A percentile compares a stretch with the other conserved stretches of the same genome.
phyloP scores from a whole-genome alignment of 148 eudicot genomes.

The Silene uniflora region DNA sequence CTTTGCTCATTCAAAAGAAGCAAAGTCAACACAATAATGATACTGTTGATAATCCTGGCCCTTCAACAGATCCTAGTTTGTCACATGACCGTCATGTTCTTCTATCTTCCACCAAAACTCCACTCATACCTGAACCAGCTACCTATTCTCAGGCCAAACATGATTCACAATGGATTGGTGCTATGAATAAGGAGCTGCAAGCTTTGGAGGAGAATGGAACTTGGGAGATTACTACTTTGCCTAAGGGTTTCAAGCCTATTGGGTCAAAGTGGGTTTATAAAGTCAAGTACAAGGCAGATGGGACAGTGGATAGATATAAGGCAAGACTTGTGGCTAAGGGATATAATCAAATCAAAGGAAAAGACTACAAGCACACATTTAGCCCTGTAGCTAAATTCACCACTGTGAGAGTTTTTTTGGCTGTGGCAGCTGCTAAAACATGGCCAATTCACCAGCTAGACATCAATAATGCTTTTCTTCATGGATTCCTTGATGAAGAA shows the following conservation, averaged over 20 bases:
- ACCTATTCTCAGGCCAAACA: background rate
- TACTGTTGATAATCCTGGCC: background rate
- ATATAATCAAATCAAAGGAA: background rate
- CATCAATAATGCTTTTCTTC: background rate
- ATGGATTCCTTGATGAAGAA: background rate
- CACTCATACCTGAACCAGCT: background rate
- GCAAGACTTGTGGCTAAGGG: background rate
- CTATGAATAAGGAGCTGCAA: background rate
- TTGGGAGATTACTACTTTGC: background rate
- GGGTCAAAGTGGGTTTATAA: background rate
- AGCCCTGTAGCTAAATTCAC: background rate
- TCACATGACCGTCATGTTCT: background rate
- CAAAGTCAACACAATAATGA: too few relatives aligned
- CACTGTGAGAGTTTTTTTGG: background rate
- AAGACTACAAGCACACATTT: background rate
- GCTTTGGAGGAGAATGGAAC: background rate
- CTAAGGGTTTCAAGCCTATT: background rate
- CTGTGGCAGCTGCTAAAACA: background rate
- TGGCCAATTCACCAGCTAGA: slow-evolving; percentile 1
- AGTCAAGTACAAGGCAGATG: background rate
- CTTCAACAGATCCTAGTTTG: too few relatives aligned
- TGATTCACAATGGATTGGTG: background rate
- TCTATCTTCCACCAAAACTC: background rate
- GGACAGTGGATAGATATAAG: background rate
- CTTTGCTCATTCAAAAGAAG: too few relatives aligned